Evolutionary conservation across 75 land plant genomes (phyloP).

Genomic region (Picea sitchensis): DNA sequence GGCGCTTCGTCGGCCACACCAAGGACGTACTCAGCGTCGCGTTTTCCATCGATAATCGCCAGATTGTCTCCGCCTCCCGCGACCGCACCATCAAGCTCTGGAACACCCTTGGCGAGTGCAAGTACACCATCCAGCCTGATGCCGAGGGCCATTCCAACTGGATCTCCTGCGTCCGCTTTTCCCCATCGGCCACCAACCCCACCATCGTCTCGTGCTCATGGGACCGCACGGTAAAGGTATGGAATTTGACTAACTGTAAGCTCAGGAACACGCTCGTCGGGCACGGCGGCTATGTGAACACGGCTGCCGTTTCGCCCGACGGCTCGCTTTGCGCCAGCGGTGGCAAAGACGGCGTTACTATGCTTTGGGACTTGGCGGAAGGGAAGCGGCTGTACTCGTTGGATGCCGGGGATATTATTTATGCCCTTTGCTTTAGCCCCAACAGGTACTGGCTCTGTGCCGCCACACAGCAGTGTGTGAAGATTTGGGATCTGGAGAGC

Average conservation of each 20-base stretch:
- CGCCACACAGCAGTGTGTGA: conserved; percentile 66
- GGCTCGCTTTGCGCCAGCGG: conserved; percentile 89
- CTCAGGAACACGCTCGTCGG: conserved; percentile 45
- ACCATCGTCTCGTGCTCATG: conserved; percentile 70
- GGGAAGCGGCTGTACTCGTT: conserved; percentile 79
- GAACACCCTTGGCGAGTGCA: conserved; percentile 92
- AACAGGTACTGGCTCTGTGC: conserved; percentile 95
- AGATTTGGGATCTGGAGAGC: conserved; percentile 95
- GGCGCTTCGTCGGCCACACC: conserved; percentile 77
- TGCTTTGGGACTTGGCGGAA: conserved; percentile 85
- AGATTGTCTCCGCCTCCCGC: conserved; percentile 79
- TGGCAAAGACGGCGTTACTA: conserved; percentile 81
- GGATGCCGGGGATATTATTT: conserved; percentile 73
- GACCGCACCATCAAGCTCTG: conserved; percentile 81
- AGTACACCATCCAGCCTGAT: conserved; percentile 62
- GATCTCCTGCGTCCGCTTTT: conserved; percentile 50
- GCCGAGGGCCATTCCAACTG: conserved; percentile 44
- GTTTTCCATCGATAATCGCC: conserved; percentile 58
- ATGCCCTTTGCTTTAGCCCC: conserved; percentile 83
- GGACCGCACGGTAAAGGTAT: conserved; percentile 64
- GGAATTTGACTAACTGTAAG: conserved; percentile 75
- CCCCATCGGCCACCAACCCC: conserved; percentile 37
- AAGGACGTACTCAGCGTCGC: conserved; percentile 73
- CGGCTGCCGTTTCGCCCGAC: conserved; percentile 83
- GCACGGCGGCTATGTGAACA: conserved; percentile 73